These are phyloP conservation scores for Neobulgaria alba DNA, from an alignment of 2,329 filamentous ascomycete genomes.

Conservation along the genomic window DNA sequence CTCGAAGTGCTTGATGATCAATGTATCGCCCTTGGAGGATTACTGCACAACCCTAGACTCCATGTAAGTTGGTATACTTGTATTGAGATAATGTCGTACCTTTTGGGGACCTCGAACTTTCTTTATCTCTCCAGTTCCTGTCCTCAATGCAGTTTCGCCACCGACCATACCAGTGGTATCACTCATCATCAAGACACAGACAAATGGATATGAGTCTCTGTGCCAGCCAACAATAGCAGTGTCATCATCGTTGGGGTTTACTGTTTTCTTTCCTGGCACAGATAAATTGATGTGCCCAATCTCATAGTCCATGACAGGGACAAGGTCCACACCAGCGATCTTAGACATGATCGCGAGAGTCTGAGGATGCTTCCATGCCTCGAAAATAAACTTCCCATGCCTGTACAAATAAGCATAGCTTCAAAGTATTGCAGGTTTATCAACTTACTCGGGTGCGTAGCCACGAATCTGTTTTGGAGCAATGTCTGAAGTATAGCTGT, in stretches of 20 bases:
- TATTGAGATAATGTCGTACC: conserved; percentile 24
- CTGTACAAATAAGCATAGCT: conserved; percentile 28
- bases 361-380: conserved; percentile 49
- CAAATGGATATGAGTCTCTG: conserved; percentile 41
- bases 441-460: conserved; percentile 46
- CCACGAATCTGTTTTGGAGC: conserved; percentile 46
- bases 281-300: conserved; percentile 51
- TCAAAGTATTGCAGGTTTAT: too few relatives aligned
- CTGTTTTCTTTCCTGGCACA: conserved; percentile 25
- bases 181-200: conserved; percentile 43
- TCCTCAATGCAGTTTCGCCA: conserved; percentile 53
- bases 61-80: conserved; percentile 6
- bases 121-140: conserved; percentile 36
- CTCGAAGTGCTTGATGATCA: conserved; percentile 35
- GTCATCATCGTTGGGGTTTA: conserved; percentile 20
- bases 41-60: conserved; percentile 31
- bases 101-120: conserved; percentile 37
- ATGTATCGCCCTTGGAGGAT: conserved; percentile 39
- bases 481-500: conserved; percentile 50
- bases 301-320: conserved; percentile 48
- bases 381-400: conserved; percentile 56
- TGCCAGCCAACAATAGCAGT: conserved; percentile 40
- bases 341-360: conserved; percentile 45
- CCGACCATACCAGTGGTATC: conserved; percentile 40
- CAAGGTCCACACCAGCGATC: conserved; percentile 48